Conservation (phyloP, 495 filamentous ascomycete genomes). For the Trichocladium uniseriatum region DNA sequence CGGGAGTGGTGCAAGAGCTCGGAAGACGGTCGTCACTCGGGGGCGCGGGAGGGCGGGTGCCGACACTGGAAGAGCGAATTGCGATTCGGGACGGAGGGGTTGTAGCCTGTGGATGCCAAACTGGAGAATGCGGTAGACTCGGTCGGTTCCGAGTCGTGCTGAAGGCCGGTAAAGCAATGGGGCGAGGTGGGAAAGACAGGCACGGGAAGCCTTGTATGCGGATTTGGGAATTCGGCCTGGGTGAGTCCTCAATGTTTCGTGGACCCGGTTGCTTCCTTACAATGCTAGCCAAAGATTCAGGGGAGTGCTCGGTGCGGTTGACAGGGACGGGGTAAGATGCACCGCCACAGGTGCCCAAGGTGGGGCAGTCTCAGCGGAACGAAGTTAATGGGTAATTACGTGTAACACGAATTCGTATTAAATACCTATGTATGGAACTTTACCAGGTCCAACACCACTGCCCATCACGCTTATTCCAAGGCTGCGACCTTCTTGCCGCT, state of each 20-base stretch:
- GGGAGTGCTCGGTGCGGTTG: neutral
- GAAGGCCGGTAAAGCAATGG: too few species aligned
- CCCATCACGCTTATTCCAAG: too few species aligned
- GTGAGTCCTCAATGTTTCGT: too few species aligned
- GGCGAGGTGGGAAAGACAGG: neutral
- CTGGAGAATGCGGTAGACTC: neutral
- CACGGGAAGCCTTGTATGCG: neutral
- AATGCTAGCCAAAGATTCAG: too few species aligned
- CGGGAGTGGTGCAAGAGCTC: neutral
- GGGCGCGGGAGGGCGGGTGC: neutral
- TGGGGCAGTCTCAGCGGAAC: too few species aligned
- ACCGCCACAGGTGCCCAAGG: slow-evolving; percentile 2
- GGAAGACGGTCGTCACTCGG: neutral
- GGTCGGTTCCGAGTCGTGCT: neutral
- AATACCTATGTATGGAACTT: too few species aligned
- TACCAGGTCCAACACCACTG: too few species aligned
- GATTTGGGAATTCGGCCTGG: too few species aligned
- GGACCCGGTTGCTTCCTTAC: too few species aligned
- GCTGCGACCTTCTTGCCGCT: too few species aligned
- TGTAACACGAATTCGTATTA: too few species aligned
- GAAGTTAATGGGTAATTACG: too few species aligned
- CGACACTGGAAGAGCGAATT: neutral
- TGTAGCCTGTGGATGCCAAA: neutral
- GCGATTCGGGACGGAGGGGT: neutral
- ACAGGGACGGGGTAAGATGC: neutral